phyloP scores from a whole-genome alignment of 2,329 filamentous ascomycete genomes.

The Claviceps quebecensis region DNA sequence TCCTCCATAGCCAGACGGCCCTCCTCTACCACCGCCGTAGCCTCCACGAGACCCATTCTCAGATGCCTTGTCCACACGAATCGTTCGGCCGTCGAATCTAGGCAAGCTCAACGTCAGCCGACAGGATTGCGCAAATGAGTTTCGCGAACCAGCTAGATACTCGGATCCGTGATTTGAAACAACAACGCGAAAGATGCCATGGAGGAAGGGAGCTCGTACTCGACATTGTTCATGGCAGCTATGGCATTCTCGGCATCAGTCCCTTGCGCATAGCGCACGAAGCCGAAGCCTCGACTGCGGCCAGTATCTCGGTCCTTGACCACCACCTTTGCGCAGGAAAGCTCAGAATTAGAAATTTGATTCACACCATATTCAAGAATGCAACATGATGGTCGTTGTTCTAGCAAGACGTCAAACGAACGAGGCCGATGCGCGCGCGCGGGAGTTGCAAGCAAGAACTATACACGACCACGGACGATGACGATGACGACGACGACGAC shows the following conservation, averaged over 20 bases:
- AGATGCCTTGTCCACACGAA: constrained; percentile 91
- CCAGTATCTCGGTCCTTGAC: constrained; percentile 96
- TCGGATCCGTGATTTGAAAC: neutral
- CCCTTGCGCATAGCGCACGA: constrained; percentile 76
- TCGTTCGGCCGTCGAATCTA: constrained; percentile 85
- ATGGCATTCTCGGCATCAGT: constrained; percentile 66
- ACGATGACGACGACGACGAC: neutral
- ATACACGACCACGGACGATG: neutral
- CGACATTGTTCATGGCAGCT: constrained; percentile 68
- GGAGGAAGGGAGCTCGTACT: constrained; percentile 44
- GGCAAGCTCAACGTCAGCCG: constrained; percentile 1
- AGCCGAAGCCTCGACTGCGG: constrained; percentile 93
- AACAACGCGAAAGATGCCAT: neutral
- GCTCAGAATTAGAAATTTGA: constrained; percentile 9
- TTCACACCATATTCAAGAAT: constrained; percentile 6
- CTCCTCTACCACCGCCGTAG: constrained; percentile 23
- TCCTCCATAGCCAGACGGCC: constrained; percentile 26
- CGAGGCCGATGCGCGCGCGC: neutral
- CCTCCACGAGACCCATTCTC: constrained; percentile 53
- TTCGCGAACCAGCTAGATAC: constrained; percentile 1
- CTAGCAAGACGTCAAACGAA: neutral
- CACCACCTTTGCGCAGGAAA: constrained; percentile 52
- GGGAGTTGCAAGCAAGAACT: neutral
- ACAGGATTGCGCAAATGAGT: neutral
- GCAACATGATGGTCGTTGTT: neutral